Evolutionary conservation across 257 asterid species (phyloP), one percentile per base, ranked within the genome.

Genomic region (Agastache rugosa): DNA sequence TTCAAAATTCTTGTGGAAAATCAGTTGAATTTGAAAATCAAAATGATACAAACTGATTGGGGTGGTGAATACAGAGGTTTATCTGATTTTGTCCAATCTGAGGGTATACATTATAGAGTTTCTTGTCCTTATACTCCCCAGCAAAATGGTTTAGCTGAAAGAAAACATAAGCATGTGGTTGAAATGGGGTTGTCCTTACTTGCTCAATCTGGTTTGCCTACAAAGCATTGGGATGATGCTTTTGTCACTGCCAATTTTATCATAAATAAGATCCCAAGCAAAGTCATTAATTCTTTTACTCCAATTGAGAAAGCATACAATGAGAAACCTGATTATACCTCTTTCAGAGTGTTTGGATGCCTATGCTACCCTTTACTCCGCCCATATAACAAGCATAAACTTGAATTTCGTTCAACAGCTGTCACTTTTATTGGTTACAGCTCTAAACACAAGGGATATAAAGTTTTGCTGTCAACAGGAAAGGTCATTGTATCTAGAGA

Each of bases 261-360:
- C 20, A 59, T 59, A 1, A 59, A 59, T 25, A 14, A 22, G 1
- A 0, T 59, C 0, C 44, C 65, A 0, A 27, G 44, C 3, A 14
- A 15, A 0, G 20, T n/a, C 0, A 0, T 59, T 0, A 3, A 59
- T 0, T 15, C 4, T 0, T 1, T 0, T 0, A 5, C 12, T 5
- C 65, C 65, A 0, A 0, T 11, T 11, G 41, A 12, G 2, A 20
- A 8, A 5, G 4, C 15, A 2, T 59, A 3, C 0, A 0, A 14
- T 0, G 3, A 29, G 0, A 59, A 14, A 2, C 22, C 22, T 11
- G 22, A 59, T 1, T 59, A 59, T 1, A 12, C 44, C 0, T 11
- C 3, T 0, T 2, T 59, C 1, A 27, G 4, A 1, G 15, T 11
- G 0, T 59, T 59, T 25, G 41, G 65, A 0, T 59, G 65, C 1